Conservation (phyloP, 2,329 filamentous ascomycete genomes). For the Nemania serpens region DNA sequence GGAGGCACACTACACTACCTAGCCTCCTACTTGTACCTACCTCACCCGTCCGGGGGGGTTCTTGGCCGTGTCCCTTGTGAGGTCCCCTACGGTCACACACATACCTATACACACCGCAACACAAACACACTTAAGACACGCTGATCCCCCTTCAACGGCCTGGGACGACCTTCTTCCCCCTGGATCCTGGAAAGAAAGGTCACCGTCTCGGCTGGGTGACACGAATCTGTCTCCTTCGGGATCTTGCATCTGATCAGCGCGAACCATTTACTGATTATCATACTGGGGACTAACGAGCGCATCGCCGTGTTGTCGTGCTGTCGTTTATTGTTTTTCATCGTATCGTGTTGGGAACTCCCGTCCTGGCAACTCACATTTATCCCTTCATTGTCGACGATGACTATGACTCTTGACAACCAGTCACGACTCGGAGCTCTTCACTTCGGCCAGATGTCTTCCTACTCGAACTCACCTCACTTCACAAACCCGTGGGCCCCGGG, state of each 20-base stretch:
- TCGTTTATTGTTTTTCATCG: conserved; percentile 21
- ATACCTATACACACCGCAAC: conserved; percentile 25
- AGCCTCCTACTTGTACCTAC: conserved; percentile 40
- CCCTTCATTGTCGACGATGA: conserved; percentile 65
- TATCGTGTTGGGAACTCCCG: conserved; percentile 32
- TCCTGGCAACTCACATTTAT: conserved; percentile 31
- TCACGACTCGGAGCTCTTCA: conserved; percentile 77
- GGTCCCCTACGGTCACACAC: conserved; percentile 38
- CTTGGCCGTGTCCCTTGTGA: conserved; percentile 46
- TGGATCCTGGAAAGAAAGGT: conserved; percentile 42
- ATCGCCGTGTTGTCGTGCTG: conserved; percentile 15
- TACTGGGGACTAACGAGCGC: conserved; percentile 16
- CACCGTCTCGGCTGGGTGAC: conserved; percentile 42
- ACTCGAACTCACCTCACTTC: conserved; percentile 74
- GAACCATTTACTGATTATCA: conserved; percentile 41
- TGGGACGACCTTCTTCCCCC: conserved; percentile 46
- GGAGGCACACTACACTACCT: conserved; percentile 41
- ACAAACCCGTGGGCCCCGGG: conserved; percentile 84
- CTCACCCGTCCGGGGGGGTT: conserved; percentile 37
- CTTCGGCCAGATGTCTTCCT: conserved; percentile 78
- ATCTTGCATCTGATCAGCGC: conserved; percentile 60
- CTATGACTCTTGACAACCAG: conserved; percentile 94
- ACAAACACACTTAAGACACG: conserved; percentile 61
- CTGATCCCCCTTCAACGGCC: conserved; percentile 57
- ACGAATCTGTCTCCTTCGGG: conserved; percentile 52